Base-by-base conservation (phyloP, 1,284 basidiomycete species). In the Marasmius tenuissimus region DNA sequence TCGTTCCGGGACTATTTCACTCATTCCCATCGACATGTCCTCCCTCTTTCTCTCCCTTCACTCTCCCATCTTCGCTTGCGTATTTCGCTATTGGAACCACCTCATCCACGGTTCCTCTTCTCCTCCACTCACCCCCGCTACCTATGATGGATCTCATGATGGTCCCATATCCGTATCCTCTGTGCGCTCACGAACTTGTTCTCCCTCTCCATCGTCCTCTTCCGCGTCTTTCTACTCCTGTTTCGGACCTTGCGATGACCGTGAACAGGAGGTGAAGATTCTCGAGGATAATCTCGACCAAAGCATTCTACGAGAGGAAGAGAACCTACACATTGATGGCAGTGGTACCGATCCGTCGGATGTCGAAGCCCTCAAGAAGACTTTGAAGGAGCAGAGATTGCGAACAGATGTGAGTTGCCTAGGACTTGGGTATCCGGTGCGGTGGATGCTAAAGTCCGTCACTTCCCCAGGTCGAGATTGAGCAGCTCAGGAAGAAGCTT, bases 201-300 rank as follows among this genome's bases (percentile, higher is more conserved):
- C 52, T 37, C 33, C 52, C 52, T 37, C 52, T 37, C 52, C 50
- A 3, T 22, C 34, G 27, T 54, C 52, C 34, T n/a, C 52, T 34
- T 54, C 9, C 34, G 34, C 52, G 3, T 54, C 52, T 3, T 54
- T 54, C 34, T 54, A 54, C 52, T 37, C 52, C 34, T 54, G 52
- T n/a, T 54, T 37, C 35, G 52, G 45, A 47, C 9, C 45, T 11
- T 47, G 45, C 45, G 45, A n/a, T 47, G 45, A 37, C 11, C 18
- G 11, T 40, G 59, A 59, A n/a, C 67, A 93, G 89, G 87, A 91
- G 65, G 81, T 91, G 65, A 85, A 83, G 62, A 77, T 85, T 10
- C 80, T 95, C 5, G 93, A 96, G 71, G 86, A 88, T 40, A 91
- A 87, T 50, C 78, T 93, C 35, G 90, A 94, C 66, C 83, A 87